A percentile compares a stretch with the other conserved stretches of the same genome.
Evolutionary conservation across 768 basidiomycete genomes (phyloP).

Genomic region (Candolleomyces aberdarensis): DNA sequence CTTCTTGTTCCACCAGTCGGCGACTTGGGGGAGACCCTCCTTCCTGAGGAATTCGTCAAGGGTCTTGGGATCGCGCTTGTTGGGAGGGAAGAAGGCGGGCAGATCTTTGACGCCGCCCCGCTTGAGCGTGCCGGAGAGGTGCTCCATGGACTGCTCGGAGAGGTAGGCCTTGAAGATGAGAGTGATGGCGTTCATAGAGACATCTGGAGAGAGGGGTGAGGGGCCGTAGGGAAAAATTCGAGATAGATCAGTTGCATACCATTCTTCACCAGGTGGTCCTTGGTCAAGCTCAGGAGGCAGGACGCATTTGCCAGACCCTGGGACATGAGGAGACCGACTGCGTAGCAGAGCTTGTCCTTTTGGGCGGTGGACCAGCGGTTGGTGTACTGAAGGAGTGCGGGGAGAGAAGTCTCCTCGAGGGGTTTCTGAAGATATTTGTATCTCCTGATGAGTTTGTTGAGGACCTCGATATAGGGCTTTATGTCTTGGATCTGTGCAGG

Average conservation of each 20-base stretch:
- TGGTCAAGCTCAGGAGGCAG: conserved; percentile 79
- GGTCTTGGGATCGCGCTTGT: conserved; percentile 68
- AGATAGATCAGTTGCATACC: conserved; percentile 40
- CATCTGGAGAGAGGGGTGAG: conserved; percentile 43
- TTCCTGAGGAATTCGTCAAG: conserved; percentile 88
- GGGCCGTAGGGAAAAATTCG: neutral
- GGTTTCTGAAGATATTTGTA: conserved; percentile 99
- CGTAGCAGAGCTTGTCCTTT: conserved; percentile 80
- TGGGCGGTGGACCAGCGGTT: conserved; percentile 77
- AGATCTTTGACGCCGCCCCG: conserved; percentile 85
- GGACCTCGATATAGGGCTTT: conserved; percentile 90
- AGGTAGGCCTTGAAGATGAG: conserved; percentile 82
- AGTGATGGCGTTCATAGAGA: conserved; percentile 73
- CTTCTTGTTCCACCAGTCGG: conserved; percentile 94
- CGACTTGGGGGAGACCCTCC: conserved; percentile 71
- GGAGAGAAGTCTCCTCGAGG: conserved; percentile 82
- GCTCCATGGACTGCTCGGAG: conserved; percentile 82
- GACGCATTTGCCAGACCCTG: conserved; percentile 78
- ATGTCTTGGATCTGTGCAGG: conserved; percentile 81
- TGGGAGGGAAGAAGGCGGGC: conserved; percentile 81
- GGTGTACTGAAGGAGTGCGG: conserved; percentile 83
- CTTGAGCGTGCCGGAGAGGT: conserved; percentile 78
- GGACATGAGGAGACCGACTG: conserved; percentile 78
- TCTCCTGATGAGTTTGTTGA: conserved; percentile 94
- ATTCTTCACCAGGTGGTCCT: conserved; percentile 95